Evolutionary conservation across 179 eudicot species (phyloP).

Genomic region (Camellia oleifera): DNA sequence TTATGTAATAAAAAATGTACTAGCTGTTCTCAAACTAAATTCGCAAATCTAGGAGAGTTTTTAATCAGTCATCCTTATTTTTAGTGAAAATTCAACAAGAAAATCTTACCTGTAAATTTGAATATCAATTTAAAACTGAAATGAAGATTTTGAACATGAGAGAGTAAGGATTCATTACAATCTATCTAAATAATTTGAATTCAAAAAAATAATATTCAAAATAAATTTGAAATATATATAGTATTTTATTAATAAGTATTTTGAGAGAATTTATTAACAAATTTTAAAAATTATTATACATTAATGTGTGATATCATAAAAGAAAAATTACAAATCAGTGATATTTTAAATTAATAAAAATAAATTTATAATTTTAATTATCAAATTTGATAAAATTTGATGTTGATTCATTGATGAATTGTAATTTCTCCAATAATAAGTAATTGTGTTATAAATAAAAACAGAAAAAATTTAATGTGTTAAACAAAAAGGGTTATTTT

Average conservation of each 20-base stretch:
- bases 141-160: neutral
- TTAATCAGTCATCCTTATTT: neutral
- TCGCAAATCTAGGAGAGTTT: constrained; percentile 4
- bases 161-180: neutral
- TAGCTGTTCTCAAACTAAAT: constrained; percentile 2
- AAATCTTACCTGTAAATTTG: neutral
- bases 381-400: no score
- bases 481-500: no score
- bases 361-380: no score
- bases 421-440: no score
- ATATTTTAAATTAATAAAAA: no score
- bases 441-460: no score
- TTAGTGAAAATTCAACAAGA: neutral
- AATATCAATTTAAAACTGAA: neutral
- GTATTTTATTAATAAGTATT: neutral
- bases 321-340: no score
- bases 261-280: no score
- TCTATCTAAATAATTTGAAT: neutral
- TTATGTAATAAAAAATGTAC: neutral
- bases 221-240: neutral
- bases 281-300: no score
- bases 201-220: neutral
- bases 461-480: no score
- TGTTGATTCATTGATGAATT: no score
- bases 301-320: no score